A percentile compares a stretch with the other conserved stretches of the same genome.
phyloP scores from a whole-genome alignment of 768 basidiomycete species.

The Paxillus rubicundulus region DNA sequence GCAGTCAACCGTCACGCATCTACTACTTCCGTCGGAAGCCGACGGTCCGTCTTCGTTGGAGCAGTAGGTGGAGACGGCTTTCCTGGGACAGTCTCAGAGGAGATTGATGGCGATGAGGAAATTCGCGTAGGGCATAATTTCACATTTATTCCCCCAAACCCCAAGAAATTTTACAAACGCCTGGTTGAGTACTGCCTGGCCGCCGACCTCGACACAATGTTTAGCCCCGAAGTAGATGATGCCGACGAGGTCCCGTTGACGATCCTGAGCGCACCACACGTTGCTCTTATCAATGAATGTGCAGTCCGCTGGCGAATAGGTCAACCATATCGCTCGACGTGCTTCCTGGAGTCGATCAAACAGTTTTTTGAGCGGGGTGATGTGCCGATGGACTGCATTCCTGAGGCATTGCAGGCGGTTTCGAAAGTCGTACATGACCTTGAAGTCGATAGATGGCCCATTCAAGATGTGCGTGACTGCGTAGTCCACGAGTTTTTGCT shows the following conservation, averaged over 20 bases:
- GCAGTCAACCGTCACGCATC: slow-evolving; percentile 51
- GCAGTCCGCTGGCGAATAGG: slow-evolving; percentile 88
- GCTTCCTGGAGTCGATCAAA: slow-evolving; percentile 83
- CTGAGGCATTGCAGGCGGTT: slow-evolving; percentile 79
- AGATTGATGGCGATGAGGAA: slow-evolving; percentile 61
- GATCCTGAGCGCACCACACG: slow-evolving; percentile 76
- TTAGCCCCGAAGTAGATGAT: slow-evolving; percentile 86
- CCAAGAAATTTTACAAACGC: slow-evolving; percentile 80
- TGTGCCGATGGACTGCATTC: slow-evolving; percentile 92
- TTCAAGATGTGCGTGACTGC: slow-evolving; percentile 63
- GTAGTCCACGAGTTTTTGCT: slow-evolving; percentile 2
- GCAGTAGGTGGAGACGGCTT: slow-evolving; percentile 28
- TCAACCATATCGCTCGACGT: slow-evolving; percentile 70
- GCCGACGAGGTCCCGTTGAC: slow-evolving; percentile 94
- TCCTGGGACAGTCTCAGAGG: slow-evolving; percentile 36
- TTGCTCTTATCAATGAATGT: slow-evolving; percentile 84
- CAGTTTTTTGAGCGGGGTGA: slow-evolving; percentile 86
- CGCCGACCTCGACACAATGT: slow-evolving; percentile 85
- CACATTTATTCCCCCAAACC: slow-evolving; percentile 88
- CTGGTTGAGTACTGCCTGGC: slow-evolving; percentile 81
- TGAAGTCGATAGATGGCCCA: slow-evolving; percentile 74
- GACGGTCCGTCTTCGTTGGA: slow-evolving; percentile 53
- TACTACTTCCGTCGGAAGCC: slow-evolving; percentile 63
- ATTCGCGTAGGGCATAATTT: slow-evolving; percentile 73
- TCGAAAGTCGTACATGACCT: slow-evolving; percentile 68